These are phyloP conservation scores for Fistulifera pelliculosa DNA, from an alignment of 108 stramenopile species.

Conservation along the genomic window DNA sequence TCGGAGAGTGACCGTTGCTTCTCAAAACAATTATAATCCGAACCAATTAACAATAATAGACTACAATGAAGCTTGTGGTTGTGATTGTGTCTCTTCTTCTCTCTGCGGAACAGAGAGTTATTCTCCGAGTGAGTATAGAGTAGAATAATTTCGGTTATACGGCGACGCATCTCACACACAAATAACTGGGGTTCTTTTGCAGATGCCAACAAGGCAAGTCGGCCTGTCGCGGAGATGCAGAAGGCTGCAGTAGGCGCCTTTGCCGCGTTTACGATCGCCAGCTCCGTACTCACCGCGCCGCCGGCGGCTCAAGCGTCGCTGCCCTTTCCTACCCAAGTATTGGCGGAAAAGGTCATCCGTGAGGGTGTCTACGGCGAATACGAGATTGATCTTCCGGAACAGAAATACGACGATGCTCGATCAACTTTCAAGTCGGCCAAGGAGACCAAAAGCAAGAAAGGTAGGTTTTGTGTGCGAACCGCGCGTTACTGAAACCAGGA, in stretches of 20 bases:
- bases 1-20: no score
- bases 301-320: background rate
- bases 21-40: no score
- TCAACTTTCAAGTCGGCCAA: slow-evolving; percentile 81
- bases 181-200: no score
- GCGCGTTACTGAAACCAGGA: background rate
- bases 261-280: slow-evolving; percentile 6
- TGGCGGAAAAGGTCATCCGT: slow-evolving; percentile 63
- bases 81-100: no score
- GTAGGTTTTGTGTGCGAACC: slow-evolving; percentile 38
- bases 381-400: slow-evolving; percentile 62
- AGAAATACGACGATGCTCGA: slow-evolving; percentile 63
- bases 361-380: slow-evolving; percentile 79
- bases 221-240: background rate
- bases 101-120: no score
- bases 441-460: slow-evolving; percentile 87
- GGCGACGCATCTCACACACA: no score
- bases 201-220: no score
- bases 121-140: no score
- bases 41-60: no score
- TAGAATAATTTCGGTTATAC: no score
- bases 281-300: background rate
- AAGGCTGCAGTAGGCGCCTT: background rate
- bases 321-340: slow-evolving; percentile 29
- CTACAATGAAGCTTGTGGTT: no score